These are phyloP conservation scores for Penicillium ucsense DNA, from an alignment of 495 filamentous ascomycete genomes.

Conservation along the genomic window DNA sequence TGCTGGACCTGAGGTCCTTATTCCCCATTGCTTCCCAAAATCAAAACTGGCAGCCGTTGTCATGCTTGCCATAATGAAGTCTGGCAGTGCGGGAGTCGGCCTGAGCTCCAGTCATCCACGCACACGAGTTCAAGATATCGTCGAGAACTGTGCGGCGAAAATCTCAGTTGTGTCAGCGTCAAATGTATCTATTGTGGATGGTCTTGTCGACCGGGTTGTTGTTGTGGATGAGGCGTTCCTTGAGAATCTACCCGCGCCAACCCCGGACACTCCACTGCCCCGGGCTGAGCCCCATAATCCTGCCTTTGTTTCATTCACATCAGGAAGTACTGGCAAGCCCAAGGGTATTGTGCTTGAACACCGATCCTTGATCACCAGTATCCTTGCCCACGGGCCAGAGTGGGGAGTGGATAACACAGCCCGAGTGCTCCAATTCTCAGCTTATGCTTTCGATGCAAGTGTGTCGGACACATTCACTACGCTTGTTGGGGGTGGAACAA, in stretches of 20 bases:
- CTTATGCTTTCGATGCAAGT: slow-evolving; percentile 16
- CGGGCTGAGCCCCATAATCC: neutral
- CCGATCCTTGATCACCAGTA: slow-evolving; percentile 40
- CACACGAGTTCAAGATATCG: slow-evolving; percentile 27
- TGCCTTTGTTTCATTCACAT: slow-evolving; percentile 51
- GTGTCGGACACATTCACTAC: slow-evolving; percentile 12
- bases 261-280: neutral
- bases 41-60: slow-evolving; percentile 33
- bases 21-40: slow-evolving; percentile 44
- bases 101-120: neutral
- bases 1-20: slow-evolving; percentile 26
- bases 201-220: neutral
- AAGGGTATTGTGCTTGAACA: slow-evolving; percentile 74
- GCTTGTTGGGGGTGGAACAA: slow-evolving; percentile 12
- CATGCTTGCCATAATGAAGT: slow-evolving; percentile 5
- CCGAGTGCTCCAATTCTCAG: slow-evolving; percentile 21
- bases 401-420: slow-evolving; percentile 3
- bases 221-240: neutral
- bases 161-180: neutral
- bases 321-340: slow-evolving; percentile 67
- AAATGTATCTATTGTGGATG: neutral
- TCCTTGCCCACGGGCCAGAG: neutral
- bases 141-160: slow-evolving; percentile 30
- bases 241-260: neutral
- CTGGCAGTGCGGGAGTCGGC: slow-evolving; percentile 11